Base-by-base conservation (phyloP, 768 basidiomycete genomes). In the Lentinula sp. region DNA sequence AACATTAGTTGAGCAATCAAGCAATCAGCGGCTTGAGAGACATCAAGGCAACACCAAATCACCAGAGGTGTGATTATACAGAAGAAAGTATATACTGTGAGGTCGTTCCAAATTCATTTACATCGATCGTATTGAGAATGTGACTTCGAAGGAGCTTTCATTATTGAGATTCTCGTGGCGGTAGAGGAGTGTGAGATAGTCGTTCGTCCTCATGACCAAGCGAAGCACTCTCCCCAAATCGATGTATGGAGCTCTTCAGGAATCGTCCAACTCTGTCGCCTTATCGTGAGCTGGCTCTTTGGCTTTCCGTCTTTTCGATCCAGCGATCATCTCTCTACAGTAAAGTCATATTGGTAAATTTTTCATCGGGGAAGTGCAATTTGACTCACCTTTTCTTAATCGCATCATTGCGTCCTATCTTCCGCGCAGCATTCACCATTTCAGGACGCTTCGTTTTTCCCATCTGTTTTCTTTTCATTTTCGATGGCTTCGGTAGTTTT, bases 401-500 rank as follows among this genome's bases (percentile, higher is more conserved):
- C 5, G 88, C 86, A 63, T 90, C 87, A 32, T 70, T 78, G 52
- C 86, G 81, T 4, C 89, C 89, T 53, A 91, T 80, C 63, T 78
- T 81, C 42, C 88, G 79, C 4, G 89, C 88, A 28, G 78, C 76
- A 65, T 90, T 91, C 55, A 93, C 86, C 5, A 75, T 79, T 54
- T 94, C 89, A 2, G 89, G 82, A 18, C 89, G 88, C 71, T 91
- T 89, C 6, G 86, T 78, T 74, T 89, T 93, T 61, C 91, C 91
- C 85, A 98, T 92, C 68, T 85, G 78, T 66, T 80, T 85, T 64
- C 89, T 87, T 74, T 90, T 89, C 78, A 94, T 80, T 74, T 93
- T 96, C 1, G 91, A 91, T 0, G 96, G 95, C 70, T 92, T 95
- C 21, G 90, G 90, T n/a, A 99, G 80, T 65, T 90, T 89, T n/a